These are phyloP conservation scores for Solidago caesia DNA, from an alignment of 129 eudicot genomes.

Conservation along the genomic window DNA sequence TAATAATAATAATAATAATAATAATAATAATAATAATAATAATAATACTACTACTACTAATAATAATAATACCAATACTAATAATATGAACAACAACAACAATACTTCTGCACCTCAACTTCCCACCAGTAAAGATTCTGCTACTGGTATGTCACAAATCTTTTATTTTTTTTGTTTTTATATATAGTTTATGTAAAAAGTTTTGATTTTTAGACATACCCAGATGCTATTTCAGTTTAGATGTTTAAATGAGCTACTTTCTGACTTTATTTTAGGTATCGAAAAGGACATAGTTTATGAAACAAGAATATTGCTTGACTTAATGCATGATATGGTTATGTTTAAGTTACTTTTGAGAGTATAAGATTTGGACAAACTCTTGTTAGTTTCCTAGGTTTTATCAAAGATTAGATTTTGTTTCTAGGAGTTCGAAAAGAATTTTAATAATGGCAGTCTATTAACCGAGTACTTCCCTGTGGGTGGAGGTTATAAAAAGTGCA, in stretches of 20 bases:
- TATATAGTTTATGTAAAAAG: no score
- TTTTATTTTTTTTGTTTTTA: neutral
- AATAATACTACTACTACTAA: no score
- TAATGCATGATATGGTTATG: neutral
- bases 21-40: no score
- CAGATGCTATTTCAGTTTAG: neutral
- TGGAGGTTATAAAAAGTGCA: neutral
- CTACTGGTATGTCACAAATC: constrained; percentile 28
- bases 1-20: no score
- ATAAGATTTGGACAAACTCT: neutral
- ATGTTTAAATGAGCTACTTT: constrained; percentile 11
- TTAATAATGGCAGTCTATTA: neutral
- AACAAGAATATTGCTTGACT: no score
- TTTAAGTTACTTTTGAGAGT: neutral
- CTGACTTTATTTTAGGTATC: neutral
- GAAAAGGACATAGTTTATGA: neutral
- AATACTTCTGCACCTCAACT: constrained; percentile 44
- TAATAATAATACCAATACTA: no score
- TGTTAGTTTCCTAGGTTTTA: neutral
- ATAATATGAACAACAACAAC: neutral
- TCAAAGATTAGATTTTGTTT: neutral
- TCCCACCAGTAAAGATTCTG: constrained; percentile 40
- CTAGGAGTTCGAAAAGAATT: neutral
- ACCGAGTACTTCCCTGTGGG: neutral
- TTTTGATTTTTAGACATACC: neutral